phyloP scores from a whole-genome alignment of 352 stramenopile genomes.

The Globisporangium echinulatum region DNA sequence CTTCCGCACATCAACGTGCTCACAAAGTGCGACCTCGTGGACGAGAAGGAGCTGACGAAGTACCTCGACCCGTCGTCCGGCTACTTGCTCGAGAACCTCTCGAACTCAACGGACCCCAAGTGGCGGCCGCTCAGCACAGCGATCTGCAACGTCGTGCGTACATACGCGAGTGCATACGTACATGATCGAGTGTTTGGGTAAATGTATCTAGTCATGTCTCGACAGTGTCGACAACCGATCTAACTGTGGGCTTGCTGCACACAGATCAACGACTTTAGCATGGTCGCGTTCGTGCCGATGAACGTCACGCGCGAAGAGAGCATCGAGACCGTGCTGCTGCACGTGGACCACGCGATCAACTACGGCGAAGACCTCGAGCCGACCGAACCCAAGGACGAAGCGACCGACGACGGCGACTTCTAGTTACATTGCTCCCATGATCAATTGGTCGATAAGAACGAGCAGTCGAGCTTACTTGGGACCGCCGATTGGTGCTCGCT shows the following conservation, averaged over 20 bases:
- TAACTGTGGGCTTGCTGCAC: too few species aligned
- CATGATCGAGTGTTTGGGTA: neutral
- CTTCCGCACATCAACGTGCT: constrained; percentile 93
- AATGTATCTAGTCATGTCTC: constrained; percentile 3
- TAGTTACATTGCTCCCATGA: neutral
- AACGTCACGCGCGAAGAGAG: constrained; percentile 96
- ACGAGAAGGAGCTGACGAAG: constrained; percentile 86
- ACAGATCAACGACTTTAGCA: constrained; percentile 93
- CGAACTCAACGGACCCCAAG: constrained; percentile 72
- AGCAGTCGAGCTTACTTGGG: too few species aligned
- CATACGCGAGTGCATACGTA: too few species aligned
- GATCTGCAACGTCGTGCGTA: constrained; percentile 83
- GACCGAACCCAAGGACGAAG: constrained; percentile 70
- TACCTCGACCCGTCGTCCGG: constrained; percentile 80
- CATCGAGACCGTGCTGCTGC: constrained; percentile 93
- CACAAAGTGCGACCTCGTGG: constrained; percentile 89
- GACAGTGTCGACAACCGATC: constrained; percentile 5
- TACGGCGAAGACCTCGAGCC: constrained; percentile 95
- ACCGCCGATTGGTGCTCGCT: too few species aligned
- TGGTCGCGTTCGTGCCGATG: constrained; percentile 97
- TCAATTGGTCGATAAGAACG: neutral
- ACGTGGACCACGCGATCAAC: constrained; percentile 96
- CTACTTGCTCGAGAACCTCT: constrained; percentile 78
- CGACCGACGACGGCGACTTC: constrained; percentile 20
- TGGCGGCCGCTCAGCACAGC: constrained; percentile 75